Evolutionary conservation across 352 stramenopile genomes (phyloP).

Genomic region (Phytopythium oedochilum): DNA sequence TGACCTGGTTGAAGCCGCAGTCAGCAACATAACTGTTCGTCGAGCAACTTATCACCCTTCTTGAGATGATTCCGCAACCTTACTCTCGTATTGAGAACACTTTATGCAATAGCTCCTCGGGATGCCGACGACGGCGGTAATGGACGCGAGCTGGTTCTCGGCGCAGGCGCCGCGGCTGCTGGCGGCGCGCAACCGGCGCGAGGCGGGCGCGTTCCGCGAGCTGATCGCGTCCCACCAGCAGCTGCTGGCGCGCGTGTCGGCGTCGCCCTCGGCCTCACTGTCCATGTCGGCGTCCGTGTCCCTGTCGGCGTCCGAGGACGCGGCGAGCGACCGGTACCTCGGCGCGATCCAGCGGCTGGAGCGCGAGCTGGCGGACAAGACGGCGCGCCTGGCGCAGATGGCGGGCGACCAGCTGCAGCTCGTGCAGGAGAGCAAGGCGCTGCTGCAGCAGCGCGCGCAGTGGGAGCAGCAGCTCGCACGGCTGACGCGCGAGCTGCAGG

Average conservation of each 20-base stretch:
- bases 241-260: conserved; percentile 37
- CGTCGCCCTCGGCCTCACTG: conserved; percentile 9
- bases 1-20: no score
- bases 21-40: no score
- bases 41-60: no score
- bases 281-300: conserved; percentile 7
- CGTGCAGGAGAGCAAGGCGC: conserved; percentile 69
- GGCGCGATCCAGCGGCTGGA: conserved; percentile 64
- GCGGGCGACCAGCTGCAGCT: conserved; percentile 57
- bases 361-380: conserved; percentile 61
- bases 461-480: conserved; percentile 52
- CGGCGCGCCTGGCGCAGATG: conserved; percentile 46
- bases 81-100: background rate
- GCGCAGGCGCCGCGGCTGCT: conserved; percentile 44
- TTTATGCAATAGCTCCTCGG: background rate
- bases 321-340: conserved; percentile 41
- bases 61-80: no score
- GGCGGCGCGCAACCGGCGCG: conserved; percentile 53
- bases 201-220: conserved; percentile 50
- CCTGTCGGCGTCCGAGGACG: conserved; percentile 2
- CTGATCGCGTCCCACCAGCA: conserved; percentile 70
- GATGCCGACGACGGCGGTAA: background rate
- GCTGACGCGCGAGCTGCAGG: conserved; percentile 50
- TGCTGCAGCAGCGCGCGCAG: conserved; percentile 55
- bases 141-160: conserved; percentile 19